phyloP scores from a whole-genome alignment of 2,329 filamentous ascomycete species.

The Davidsoniella eucalypti region DNA sequence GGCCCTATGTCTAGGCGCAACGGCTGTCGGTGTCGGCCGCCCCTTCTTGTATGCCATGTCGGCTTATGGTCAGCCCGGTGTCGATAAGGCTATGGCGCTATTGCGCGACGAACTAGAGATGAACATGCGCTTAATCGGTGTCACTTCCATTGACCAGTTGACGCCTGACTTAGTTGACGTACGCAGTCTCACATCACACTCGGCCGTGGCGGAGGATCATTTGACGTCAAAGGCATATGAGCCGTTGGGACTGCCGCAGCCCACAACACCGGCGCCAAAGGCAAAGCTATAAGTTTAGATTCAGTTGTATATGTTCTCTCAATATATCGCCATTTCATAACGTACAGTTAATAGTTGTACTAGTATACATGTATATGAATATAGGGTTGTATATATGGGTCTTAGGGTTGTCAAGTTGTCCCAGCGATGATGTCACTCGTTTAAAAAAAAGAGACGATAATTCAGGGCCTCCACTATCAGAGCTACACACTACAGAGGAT shows the following conservation, averaged over 20 bases:
- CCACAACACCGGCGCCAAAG: constrained; percentile 26
- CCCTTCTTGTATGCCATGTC: constrained; percentile 96
- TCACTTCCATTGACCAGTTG: constrained; percentile 55
- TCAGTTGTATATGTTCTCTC: neutral
- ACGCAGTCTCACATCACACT: constrained; percentile 44
- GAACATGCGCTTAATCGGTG: constrained; percentile 93
- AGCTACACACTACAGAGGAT: no score
- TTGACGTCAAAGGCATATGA: constrained; percentile 36
- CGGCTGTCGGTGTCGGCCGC: constrained; percentile 80
- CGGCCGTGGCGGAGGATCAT: constrained; percentile 31
- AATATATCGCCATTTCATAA: neutral
- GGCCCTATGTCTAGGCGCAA: constrained; percentile 80
- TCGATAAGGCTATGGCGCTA: constrained; percentile 81
- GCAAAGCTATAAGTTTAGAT: constrained; percentile 29
- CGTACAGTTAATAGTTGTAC: neutral
- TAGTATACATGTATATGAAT: neutral
- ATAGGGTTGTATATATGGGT: neutral
- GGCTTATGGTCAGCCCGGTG: constrained; percentile 71
- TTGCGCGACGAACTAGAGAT: constrained; percentile 96
- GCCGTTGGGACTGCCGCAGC: constrained; percentile 33
- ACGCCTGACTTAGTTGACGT: constrained; percentile 69
- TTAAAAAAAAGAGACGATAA: no score
- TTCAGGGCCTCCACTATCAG: no score
- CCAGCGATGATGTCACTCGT: no score
- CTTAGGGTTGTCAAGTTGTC: no score